These are phyloP conservation scores for Tolypocladium ophioglossoides DNA, from an alignment of 2,329 filamentous ascomycete genomes.

Conservation along the genomic window DNA sequence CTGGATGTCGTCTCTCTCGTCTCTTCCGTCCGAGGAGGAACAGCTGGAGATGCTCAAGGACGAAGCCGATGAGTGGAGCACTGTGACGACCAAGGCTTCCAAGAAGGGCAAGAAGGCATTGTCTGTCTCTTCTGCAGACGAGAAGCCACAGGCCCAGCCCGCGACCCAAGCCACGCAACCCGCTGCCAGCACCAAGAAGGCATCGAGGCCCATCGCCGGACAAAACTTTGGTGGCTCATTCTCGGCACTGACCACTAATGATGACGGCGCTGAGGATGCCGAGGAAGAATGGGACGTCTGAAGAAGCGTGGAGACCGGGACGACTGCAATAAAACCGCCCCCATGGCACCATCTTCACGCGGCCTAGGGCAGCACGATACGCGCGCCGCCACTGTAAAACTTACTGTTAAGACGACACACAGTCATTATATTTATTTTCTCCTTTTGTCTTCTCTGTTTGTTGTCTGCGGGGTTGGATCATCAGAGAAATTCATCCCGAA, in stretches of 20 bases:
- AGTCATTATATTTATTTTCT: conserved; percentile 5
- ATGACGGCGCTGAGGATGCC: conserved; percentile 28
- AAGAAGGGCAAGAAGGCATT: conserved; percentile 31
- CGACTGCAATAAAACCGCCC: neutral
- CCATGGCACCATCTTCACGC: neutral
- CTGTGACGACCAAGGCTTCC: conserved; percentile 39
- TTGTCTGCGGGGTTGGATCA: conserved; percentile 11
- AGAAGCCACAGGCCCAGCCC: conserved; percentile 17
- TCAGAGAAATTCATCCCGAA: conserved; percentile 8
- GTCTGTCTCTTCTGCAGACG: conserved; percentile 20
- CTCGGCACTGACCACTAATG: conserved; percentile 34
- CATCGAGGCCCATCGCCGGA: conserved; percentile 19
- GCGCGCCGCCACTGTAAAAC: conserved; percentile 2
- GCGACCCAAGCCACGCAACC: conserved; percentile 20
- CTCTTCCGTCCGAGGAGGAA: conserved; percentile 54
- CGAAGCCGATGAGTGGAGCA: conserved; percentile 47
- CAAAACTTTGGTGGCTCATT: conserved; percentile 35
- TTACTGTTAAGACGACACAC: neutral
- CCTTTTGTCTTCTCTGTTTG: conserved; percentile 9
- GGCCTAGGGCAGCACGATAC: neutral
- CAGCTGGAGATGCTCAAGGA: conserved; percentile 47
- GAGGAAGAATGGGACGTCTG: conserved; percentile 44
- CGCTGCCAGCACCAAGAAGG: conserved; percentile 14
- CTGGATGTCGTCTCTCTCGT: conserved; percentile 43
- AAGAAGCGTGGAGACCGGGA: conserved; percentile 1